A percentile compares a stretch with the other conserved stretches of the same genome.
Conservation (phyloP, 2,329 filamentous ascomycete genomes). For the Fusarium sp. region DNA sequence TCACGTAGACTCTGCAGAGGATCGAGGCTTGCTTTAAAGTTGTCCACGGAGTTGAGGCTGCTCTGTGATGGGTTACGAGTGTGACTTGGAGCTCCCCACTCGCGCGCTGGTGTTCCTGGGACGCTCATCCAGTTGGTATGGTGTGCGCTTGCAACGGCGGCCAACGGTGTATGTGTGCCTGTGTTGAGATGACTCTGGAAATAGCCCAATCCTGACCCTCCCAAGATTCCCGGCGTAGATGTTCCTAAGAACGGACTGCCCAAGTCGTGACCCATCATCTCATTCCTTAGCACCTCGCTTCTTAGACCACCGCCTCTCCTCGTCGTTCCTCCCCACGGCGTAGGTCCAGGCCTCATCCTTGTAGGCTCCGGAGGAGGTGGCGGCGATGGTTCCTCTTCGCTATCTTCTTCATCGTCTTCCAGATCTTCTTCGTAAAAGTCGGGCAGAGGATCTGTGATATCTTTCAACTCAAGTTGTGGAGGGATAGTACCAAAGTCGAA, state of each 20-base stretch:
- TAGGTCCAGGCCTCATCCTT: conserved; percentile 40
- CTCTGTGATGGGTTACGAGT: conserved; percentile 61
- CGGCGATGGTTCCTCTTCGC: conserved; percentile 50
- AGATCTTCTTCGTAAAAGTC: conserved; percentile 94
- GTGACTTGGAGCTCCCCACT: conserved; percentile 47
- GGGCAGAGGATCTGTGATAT: conserved; percentile 93
- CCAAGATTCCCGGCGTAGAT: conserved; percentile 73
- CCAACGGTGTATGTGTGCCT: conserved; percentile 82
- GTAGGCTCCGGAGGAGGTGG: conserved; percentile 33
- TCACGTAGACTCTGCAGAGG: conserved; percentile 64
- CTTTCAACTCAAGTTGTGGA: conserved; percentile 91
- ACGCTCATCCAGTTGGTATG: conserved; percentile 54
- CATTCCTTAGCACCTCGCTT: conserved; percentile 51
- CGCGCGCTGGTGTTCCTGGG: conserved; percentile 31
- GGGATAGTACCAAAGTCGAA: conserved; percentile 91
- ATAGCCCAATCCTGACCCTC: conserved; percentile 81
- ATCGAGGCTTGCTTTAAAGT: conserved; percentile 53
- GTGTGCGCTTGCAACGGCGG: conserved; percentile 79
- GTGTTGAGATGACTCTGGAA: conserved; percentile 84
- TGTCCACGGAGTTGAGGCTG: conserved; percentile 60
- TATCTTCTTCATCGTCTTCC: conserved; percentile 62
- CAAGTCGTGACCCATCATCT: conserved; percentile 57
- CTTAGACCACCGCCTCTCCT: conserved; percentile 49
- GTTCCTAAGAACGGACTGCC: conserved; percentile 70
- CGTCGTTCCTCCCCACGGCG: conserved; percentile 29